These are phyloP conservation scores for Sextonia rubra DNA, from an alignment of 164 flowering plant species.

Conservation along the genomic window DNA sequence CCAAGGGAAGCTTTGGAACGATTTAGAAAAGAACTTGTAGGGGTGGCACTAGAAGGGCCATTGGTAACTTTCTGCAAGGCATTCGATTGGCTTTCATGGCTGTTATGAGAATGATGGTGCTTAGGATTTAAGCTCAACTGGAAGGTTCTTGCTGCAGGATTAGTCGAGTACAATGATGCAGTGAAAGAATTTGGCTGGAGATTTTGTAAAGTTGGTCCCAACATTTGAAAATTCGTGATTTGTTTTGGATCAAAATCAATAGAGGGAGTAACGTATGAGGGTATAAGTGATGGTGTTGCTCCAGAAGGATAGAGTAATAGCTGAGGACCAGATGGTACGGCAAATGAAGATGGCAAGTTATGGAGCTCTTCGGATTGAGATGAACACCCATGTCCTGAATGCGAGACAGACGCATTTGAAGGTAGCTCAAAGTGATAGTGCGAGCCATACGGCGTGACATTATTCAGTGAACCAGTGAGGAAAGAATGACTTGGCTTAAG, in stretches of 20 bases:
- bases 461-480: background rate
- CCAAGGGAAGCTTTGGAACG: no score
- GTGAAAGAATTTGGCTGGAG: conserved; percentile 27
- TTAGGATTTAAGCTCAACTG: conserved; percentile 24
- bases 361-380: conserved; percentile 33
- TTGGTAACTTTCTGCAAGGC: no score
- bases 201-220: conserved; percentile 34
- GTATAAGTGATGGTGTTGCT: conserved; percentile 26
- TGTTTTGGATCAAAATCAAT: conserved; percentile 39
- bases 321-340: conserved; percentile 43
- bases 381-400: conserved; percentile 24
- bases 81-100: conserved; percentile 9
- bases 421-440: no score
- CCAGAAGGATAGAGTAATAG: conserved; percentile 38
- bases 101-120: conserved; percentile 21
- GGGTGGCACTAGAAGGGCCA: no score
- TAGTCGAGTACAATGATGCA: no score
- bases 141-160: conserved; percentile 26
- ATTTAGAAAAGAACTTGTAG: no score
- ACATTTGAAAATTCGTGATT: conserved; percentile 39
- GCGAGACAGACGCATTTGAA: conserved; percentile 16
- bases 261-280: conserved; percentile 22
- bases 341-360: conserved; percentile 30
- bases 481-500: background rate
- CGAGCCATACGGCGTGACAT: background rate